These are phyloP conservation scores for Exophiala bonariae DNA, from an alignment of 2,329 filamentous ascomycete species.

Conservation along the genomic window DNA sequence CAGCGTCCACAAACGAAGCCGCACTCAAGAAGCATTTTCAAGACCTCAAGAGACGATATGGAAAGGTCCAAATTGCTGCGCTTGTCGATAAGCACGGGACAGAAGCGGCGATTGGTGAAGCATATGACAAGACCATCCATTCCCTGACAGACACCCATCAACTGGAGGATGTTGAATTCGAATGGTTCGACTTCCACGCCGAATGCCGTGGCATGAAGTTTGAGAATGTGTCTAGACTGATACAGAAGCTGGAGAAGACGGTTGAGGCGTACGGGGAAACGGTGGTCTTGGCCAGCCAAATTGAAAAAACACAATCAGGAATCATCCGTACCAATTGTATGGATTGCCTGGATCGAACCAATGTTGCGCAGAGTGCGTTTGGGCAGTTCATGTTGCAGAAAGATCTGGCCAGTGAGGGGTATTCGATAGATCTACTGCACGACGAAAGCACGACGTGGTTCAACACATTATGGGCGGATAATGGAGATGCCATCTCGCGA, in stretches of 20 bases:
- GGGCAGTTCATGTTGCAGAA: conserved; percentile 77
- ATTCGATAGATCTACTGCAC: conserved; percentile 70
- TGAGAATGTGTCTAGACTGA: conserved; percentile 82
- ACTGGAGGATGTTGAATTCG: conserved; percentile 65
- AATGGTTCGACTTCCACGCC: conserved; percentile 97
- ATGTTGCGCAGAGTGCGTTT: conserved; percentile 91
- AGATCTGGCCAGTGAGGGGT: conserved; percentile 74
- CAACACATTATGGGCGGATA: conserved; percentile 95
- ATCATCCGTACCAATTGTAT: conserved; percentile 96
- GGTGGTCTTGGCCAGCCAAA: conserved; percentile 49
- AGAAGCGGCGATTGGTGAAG: conserved; percentile 75
- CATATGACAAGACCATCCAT: conserved; percentile 70
- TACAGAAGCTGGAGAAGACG: conserved; percentile 68
- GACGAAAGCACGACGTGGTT: conserved; percentile 89
- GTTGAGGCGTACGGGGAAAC: conserved; percentile 73
- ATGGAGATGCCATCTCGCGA: conserved; percentile 91
- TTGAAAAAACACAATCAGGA: conserved; percentile 62
- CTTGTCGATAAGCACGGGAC: conserved; percentile 86
- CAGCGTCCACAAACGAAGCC: conserved; percentile 71
- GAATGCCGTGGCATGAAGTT: conserved; percentile 97
- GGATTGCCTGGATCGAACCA: conserved; percentile 96
- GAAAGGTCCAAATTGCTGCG: conserved; percentile 73
- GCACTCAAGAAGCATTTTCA: conserved; percentile 81
- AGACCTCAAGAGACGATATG: conserved; percentile 68
- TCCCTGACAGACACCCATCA: conserved; percentile 65